phyloP scores from a whole-genome alignment of 2,329 filamentous ascomycete species.

The Penicillium concentricum region DNA sequence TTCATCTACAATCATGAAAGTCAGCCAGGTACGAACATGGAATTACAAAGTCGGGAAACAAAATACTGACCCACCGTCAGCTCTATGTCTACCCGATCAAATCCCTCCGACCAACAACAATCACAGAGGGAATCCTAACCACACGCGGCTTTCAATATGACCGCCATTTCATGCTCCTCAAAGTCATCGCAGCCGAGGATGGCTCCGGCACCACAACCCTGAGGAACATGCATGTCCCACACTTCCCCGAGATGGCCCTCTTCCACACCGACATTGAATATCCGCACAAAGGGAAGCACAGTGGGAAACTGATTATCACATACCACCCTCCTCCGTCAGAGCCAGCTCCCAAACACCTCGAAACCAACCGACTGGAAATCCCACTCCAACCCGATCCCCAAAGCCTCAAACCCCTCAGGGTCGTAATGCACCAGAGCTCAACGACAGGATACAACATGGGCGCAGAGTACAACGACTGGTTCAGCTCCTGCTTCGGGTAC shows the following conservation, averaged over 20 bases:
- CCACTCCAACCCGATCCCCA: slow-evolving; percentile 56
- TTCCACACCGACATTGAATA: slow-evolving; percentile 60
- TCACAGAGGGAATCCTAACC: slow-evolving; percentile 56
- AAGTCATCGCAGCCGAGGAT: slow-evolving; percentile 40
- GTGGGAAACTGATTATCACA: slow-evolving; percentile 42
- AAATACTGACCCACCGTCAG: slow-evolving; percentile 33
- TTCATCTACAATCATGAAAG: slow-evolving; percentile 35
- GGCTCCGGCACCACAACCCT: slow-evolving; percentile 26
- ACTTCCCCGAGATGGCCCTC: slow-evolving; percentile 60
- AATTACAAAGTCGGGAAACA: background rate
- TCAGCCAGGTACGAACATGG: slow-evolving; percentile 31
- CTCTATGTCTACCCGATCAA: slow-evolving; percentile 75
- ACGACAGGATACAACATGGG: slow-evolving; percentile 65
- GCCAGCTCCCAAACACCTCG: slow-evolving; percentile 22
- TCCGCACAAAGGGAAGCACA: slow-evolving; percentile 18
- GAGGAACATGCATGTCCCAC: slow-evolving; percentile 60
- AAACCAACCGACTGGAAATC: slow-evolving; percentile 49
- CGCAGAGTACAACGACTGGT: slow-evolving; percentile 61
- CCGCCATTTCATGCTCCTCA: slow-evolving; percentile 68
- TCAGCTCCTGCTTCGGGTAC: slow-evolving; percentile 65
- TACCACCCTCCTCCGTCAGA: slow-evolving; percentile 31
- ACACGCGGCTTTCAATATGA: slow-evolving; percentile 65
- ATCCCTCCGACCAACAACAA: slow-evolving; percentile 61
- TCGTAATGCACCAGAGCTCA: slow-evolving; percentile 61
- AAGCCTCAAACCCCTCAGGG: slow-evolving; percentile 48